phyloP scores from a whole-genome alignment of 2,329 filamentous ascomycete genomes.

The Colletotrichum melonis region DNA sequence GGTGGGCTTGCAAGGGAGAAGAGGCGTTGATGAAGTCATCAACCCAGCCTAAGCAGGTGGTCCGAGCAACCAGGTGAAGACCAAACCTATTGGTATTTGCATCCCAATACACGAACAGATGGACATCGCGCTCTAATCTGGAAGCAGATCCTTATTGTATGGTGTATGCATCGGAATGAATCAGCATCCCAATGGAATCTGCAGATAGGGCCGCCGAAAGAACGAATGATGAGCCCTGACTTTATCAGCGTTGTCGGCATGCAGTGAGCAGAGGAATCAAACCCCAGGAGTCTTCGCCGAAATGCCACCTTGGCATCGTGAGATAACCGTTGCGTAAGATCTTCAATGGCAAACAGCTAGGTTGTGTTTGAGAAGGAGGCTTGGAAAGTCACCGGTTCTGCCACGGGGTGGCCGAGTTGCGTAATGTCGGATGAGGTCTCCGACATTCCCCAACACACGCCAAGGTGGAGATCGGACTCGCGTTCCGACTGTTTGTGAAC shows the following conservation, averaged over 20 bases:
- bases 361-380: background rate
- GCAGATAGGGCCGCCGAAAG: background rate
- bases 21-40: background rate
- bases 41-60: background rate
- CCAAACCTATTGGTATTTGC: background rate
- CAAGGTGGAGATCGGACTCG: background rate
- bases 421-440: conserved; percentile 9
- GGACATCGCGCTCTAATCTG: background rate
- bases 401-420: conserved; percentile 5
- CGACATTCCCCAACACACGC: conserved; percentile 13
- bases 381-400: background rate
- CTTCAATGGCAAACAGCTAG: background rate
- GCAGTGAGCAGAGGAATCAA: background rate
- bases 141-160: too few species aligned
- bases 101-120: background rate
- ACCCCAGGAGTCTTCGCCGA: background rate
- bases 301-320: background rate
- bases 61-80: background rate
- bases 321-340: conserved; percentile 8
- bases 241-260: background rate
- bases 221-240: background rate
- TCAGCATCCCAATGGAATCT: background rate
- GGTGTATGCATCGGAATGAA: too few species aligned
- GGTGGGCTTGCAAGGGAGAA: background rate
- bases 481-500: background rate